Evolutionary conservation across 257 asterid species (phyloP), one percentile per base, ranked within the genome.

Genomic region (Rhazya stricta): DNA sequence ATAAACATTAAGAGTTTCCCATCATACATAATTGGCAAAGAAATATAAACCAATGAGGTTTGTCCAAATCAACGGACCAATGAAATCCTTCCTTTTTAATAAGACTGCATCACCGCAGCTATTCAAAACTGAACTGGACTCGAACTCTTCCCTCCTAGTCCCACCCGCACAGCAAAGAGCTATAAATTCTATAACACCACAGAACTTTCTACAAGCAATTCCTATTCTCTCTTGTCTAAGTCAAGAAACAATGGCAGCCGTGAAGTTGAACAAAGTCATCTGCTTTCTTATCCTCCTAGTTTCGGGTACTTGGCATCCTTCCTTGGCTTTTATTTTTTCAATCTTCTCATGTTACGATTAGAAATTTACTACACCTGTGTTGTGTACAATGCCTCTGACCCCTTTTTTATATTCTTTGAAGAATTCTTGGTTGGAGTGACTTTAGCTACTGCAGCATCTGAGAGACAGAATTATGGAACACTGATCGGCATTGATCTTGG

Each of bases 1-100:
- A 61, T 29, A 29, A 9, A n/a, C 4, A 56, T 21, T 23, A 54
- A n/a, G 95, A n/a, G n/a, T n/a, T n/a, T n/a, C n/a, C n/a, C n/a
- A n/a, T n/a, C n/a, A n/a, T n/a, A n/a, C n/a, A n/a, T n/a, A n/a
- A n/a, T n/a, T n/a, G n/a, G n/a, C n/a, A n/a, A n/a, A n/a, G n/a
- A 48, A 15, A 39, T 39, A 4, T 39, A 39, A 51, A 18, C 58
- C 25, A 51, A 51, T 51, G 58, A 51, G 25, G 2, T 10, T 51
- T 51, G 16, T 10, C 25, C 58, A 51, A 51, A 51, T 51, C 3
- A 18, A 3, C 21, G 27, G 58, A 51, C 58, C 58, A 51, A 51
- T 51, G 7, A 51, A 51, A 51, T 51, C 25, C 16, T 9, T 18
- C 6, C 58, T 4, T 51, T 51, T 51, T 19, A 2, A 7, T n/a